Percentiles rank a stretch among this genome's conserved stretches.
phyloP scores from a whole-genome alignment of 1,139 yeast genomes.

The Yamadazyma kanchanaburiensis region DNA sequence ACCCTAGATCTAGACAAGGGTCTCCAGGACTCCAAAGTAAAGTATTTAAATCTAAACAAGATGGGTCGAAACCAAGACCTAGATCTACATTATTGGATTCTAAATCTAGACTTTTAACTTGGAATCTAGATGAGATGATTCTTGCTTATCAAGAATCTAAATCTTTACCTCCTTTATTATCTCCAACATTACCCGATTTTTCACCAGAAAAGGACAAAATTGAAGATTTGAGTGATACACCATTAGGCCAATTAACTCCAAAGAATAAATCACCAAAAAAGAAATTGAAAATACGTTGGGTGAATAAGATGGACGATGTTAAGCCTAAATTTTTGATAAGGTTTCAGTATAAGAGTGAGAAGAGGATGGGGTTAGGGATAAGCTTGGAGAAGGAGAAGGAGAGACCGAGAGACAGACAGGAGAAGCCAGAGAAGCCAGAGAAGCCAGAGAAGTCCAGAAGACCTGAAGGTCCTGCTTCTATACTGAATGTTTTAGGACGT shows the following conservation, averaged over 20 bases:
- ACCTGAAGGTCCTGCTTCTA: not conserved
- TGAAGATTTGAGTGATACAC: slow-evolving; percentile 2
- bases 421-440: not conserved
- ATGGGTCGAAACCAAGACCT: slow-evolving; percentile 1
- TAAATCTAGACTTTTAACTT: slow-evolving; percentile 13
- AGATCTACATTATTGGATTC: slow-evolving; percentile 1
- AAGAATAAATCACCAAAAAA: slow-evolving; percentile 1
- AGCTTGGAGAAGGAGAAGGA: slow-evolving; percentile 4
- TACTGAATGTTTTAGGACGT: too few relatives aligned
- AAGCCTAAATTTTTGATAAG: slow-evolving; percentile 10
- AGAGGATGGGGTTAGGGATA: slow-evolving; percentile 24
- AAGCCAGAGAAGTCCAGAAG: not conserved
- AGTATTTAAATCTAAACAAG: not conserved
- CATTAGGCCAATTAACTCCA: slow-evolving; percentile 1
- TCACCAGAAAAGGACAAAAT: slow-evolving; percentile 1
- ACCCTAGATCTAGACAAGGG: slow-evolving; percentile 3
- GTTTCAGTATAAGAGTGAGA: slow-evolving; percentile 6
- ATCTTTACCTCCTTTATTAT: slow-evolving; percentile 35
- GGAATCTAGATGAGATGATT: slow-evolving; percentile 44
- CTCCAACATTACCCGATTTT: slow-evolving; percentile 38
- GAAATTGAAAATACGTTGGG: slow-evolving; percentile 25
- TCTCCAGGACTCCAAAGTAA: slow-evolving; percentile 3
- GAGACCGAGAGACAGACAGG: not conserved
- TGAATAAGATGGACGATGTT: slow-evolving; percentile 24
- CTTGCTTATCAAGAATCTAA: slow-evolving; percentile 33